Percentiles rank a stretch among this genome's conserved stretches.
phyloP scores from a whole-genome alignment of 2,329 filamentous ascomycete genomes.

The Hypomyces perniciosus region DNA sequence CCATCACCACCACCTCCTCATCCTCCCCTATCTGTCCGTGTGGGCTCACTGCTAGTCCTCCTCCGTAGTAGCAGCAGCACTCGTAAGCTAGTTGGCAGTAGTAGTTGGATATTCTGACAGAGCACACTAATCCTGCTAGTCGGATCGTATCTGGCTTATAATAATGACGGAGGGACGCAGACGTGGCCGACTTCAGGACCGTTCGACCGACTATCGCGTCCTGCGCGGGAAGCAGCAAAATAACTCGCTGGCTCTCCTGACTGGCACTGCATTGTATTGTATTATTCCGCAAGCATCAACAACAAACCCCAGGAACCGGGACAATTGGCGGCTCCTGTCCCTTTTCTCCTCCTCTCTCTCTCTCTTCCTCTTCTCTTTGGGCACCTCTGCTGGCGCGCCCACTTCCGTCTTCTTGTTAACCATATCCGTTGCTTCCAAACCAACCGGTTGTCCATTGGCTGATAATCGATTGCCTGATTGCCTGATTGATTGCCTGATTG shows the following conservation, averaged over 20 bases:
- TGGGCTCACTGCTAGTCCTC: too few relatives aligned
- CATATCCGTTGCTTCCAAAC: not conserved
- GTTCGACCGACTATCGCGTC: not conserved
- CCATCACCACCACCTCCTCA: too few relatives aligned
- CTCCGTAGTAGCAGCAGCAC: too few relatives aligned
- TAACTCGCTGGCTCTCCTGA: not conserved
- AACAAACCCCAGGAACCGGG: not conserved
- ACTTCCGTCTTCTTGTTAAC: not conserved
- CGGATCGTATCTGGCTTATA: not conserved
- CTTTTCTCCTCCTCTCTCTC: too few relatives aligned
- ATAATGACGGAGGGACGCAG: not conserved
- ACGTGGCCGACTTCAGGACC: not conserved
- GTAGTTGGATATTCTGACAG: too few relatives aligned
- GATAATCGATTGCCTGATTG: too few relatives aligned
- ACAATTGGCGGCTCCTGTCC: not conserved
- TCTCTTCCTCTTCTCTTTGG: not conserved
- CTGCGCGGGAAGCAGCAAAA: not conserved
- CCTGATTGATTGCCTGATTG: too few relatives aligned
- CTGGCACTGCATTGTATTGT: too few relatives aligned
- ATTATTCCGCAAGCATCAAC: not conserved
- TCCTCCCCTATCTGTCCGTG: too few relatives aligned
- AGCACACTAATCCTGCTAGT: too few relatives aligned
- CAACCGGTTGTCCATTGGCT: not conserved
- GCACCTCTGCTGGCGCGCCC: not conserved
- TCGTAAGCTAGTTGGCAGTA: too few relatives aligned